Evolutionary conservation across 495 filamentous ascomycete species (phyloP), one percentile per base, ranked within the genome.

Genomic region (Talaromyces nanjingensis): DNA sequence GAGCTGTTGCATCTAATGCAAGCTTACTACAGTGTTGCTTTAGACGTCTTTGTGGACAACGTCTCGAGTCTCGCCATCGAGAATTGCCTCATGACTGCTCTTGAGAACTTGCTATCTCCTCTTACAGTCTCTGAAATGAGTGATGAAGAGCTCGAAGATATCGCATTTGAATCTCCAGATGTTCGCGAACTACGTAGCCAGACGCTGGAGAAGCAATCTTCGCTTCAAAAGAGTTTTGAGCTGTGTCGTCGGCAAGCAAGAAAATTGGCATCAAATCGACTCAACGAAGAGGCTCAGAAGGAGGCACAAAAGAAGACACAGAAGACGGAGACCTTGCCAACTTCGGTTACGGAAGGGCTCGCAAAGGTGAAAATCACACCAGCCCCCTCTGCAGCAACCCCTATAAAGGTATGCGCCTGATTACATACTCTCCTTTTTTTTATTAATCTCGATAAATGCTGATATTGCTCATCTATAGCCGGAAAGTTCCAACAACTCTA

Each of bases 51-150:
- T 68, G 71, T 87, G n/a, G 85, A 90, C 42, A 84, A 89, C 52
- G 65, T 89, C 27, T 76, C 81, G 16, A 79, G 78, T 4, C 75
- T 86, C 45, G 86, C 80, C 3, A 81, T 87, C 34, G 86, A 89
- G 59, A 75, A 78, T 29, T 84, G 83, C 68, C 77, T 89, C 45
- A 71, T 89, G 7, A 8, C 4, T 2, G 72, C 71, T 27, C 66
- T 78, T 0, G 57, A 65, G 12, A 2, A 29, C 3, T 62, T 77
- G 1, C 71, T 79, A 60, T 74, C 71, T 27, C 69, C 70, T 33
- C 69, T 70, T 2, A 68, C 62, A 1, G 63, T 79, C 52, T 70
- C 64, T 20, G 57, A 69, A 11, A 70, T 79, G 73, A 62, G 69
- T 6, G 70, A 73, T 29, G 31, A 65, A 20, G n/a, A 31, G 52